These are phyloP conservation scores for Mycosarcoma mackinlayi DNA, from an alignment of 1,284 basidiomycete genomes.

Conservation along the genomic window DNA sequence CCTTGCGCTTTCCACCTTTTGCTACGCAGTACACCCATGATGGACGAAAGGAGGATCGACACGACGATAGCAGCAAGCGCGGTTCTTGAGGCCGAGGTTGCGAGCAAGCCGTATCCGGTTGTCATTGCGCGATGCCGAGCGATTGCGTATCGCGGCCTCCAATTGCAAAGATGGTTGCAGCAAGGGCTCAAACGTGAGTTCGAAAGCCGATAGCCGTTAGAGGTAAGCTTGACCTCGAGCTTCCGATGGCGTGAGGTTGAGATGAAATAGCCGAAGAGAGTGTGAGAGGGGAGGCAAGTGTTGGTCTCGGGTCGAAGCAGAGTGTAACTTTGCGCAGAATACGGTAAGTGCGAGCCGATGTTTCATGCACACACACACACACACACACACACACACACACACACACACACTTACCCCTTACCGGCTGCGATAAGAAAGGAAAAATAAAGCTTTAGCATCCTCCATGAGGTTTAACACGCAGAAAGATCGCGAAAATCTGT, in stretches of 20 bases:
- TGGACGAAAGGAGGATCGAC: conserved; percentile 29
- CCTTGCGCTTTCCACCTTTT: conserved; percentile 36
- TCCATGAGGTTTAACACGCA: conserved; percentile 1
- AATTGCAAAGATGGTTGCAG: no score
- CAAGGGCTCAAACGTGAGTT: neutral
- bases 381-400: no score
- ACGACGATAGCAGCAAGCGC: conserved; percentile 12
- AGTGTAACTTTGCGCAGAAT: conserved; percentile 18
- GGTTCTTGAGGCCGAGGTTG: conserved; percentile 11
- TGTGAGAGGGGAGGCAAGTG: neutral
- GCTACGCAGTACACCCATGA: conserved; percentile 27
- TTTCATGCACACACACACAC: neutral
- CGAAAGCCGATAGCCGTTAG: neutral
- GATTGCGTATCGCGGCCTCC: conserved; percentile 1
- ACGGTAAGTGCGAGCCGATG: no score
- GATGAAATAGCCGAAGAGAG: neutral
- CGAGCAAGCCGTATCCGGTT: neutral
- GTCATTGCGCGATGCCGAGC: conserved; percentile 1
- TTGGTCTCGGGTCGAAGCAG: conserved; percentile 1
- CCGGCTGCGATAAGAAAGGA: no score
- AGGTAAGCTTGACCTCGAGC: conserved; percentile 3
- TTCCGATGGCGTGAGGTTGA: neutral
- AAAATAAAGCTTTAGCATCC: no score
- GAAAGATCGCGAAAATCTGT: neutral
- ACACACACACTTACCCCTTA: no score